Evolutionary conservation across 2,329 filamentous ascomycete genomes (phyloP), one percentile per base, ranked within the genome.

Genomic region (Hypomyces perniciosus): DNA sequence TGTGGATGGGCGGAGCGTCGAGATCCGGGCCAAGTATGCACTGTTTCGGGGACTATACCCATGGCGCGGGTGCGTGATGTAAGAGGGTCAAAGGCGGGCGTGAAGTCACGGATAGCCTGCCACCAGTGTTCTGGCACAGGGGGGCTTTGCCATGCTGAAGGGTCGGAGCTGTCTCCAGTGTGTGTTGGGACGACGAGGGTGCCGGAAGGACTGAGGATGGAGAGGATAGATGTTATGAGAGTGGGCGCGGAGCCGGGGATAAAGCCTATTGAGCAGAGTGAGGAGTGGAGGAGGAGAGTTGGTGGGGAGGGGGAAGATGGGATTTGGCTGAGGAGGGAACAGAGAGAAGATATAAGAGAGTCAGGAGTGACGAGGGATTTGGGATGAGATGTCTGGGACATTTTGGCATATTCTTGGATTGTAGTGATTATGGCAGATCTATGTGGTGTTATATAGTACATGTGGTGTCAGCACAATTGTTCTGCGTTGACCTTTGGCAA

Each of bases 171-270:
- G 6, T 57, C 50, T 5, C 46, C 42, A 2, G 57, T 57, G 13
- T 54, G 47, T 4, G 55, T 54, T 5, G 57, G 57, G 4, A 54
- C 57, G 8, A 56, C 54, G 12, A 59, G 46, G 6, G 57, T 57
- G 6, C 55, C 57, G 8, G 48, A 9, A 33, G 35, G 35, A 9
- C 35, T 20, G 9, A 38, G 35, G 35, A 20, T 20, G 8, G 35
- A 38, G 35, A 38, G 8, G 9, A 38, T 12, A 38, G 10, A 12
- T 3, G 35, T 8, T 12, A 38, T 38, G 12, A 38, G 20, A 38
- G 35, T 8, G 12, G 35, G 35, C 6, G 35, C 35, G 35, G 35
- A 38, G 20, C 35, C 35, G 2, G 35, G 35, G 10, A 50, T 9
- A 8, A 35, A 30, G 42, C 48, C 26, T 44, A 28, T 42, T 5